A percentile compares a stretch with the other conserved stretches of the same genome.
These are phyloP conservation scores for Spatholobus suberectus DNA, from an alignment of 306 rosid species.

Conservation along the genomic window DNA sequence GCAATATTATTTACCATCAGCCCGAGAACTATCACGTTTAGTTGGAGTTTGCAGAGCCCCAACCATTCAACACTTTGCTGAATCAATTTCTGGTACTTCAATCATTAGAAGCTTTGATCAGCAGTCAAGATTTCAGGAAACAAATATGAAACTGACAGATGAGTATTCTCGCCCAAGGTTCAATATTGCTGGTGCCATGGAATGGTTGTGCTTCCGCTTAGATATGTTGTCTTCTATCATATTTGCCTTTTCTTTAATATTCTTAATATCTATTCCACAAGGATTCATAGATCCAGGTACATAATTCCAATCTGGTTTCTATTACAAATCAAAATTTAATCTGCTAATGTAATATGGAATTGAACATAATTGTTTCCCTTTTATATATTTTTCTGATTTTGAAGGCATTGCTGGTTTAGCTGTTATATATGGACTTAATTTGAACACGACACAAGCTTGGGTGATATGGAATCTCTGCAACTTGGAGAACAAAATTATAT, in stretches of 20 bases:
- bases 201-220: slow-evolving; percentile 78
- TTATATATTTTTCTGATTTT: background rate
- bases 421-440: slow-evolving; percentile 71
- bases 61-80: slow-evolving; percentile 76
- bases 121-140: slow-evolving; percentile 65
- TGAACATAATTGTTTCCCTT: slow-evolving; percentile 7
- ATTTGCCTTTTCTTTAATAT: slow-evolving; percentile 30
- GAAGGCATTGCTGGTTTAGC: slow-evolving; percentile 46
- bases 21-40: no score
- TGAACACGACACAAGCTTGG: slow-evolving; percentile 66
- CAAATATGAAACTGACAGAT: slow-evolving; percentile 72
- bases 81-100: slow-evolving; percentile 76
- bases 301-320: background rate
- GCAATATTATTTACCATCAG: no score
- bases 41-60: slow-evolving; percentile 67
- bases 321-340: background rate
- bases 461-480: slow-evolving; percentile 53
- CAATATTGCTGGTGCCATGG: slow-evolving; percentile 66
- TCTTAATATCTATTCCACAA: no score
- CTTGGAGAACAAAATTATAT: no score
- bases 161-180: slow-evolving; percentile 73
- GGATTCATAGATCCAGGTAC: slow-evolving; percentile 38
- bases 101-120: slow-evolving; percentile 86
- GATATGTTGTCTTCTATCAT: slow-evolving; percentile 70
- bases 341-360: no score